A percentile compares a stretch with the other conserved stretches of the same genome.
phyloP scores from a whole-genome alignment of 441 rosid genomes.

The Omphalea diandra region DNA sequence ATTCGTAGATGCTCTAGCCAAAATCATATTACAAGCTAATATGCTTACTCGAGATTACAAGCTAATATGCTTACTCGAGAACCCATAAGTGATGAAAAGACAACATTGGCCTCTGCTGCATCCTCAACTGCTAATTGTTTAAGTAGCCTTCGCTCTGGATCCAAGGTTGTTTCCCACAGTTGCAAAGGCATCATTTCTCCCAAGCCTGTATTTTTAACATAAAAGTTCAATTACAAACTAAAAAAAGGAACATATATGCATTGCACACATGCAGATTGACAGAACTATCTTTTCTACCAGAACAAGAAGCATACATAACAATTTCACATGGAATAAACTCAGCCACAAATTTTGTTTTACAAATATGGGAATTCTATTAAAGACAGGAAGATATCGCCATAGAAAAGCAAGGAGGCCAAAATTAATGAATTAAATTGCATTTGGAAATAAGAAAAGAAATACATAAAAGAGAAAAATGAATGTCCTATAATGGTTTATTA shows the following conservation, averaged over 20 bases:
- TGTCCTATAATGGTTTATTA: not conserved
- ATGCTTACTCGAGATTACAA: not conserved
- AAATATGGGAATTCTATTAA: not conserved
- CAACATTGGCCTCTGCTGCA: slow-evolving; percentile 61
- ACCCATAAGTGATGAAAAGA: slow-evolving; percentile 85
- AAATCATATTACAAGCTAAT: not conserved
- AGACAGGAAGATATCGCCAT: not conserved
- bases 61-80: slow-evolving; percentile 49
- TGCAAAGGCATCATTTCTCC: slow-evolving; percentile 97
- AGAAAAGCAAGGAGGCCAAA: not conserved
- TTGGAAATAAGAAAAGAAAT: not conserved
- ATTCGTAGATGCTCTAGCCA: not conserved
- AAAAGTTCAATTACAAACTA: not conserved
- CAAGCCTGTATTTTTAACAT: slow-evolving; percentile 47
- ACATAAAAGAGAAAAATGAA: not conserved
- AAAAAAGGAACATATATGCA: too few species aligned
- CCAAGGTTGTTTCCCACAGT: slow-evolving; percentile 90
- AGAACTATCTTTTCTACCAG: not conserved
- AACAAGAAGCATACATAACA: not conserved
- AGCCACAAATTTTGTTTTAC: not conserved
- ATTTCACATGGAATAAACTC: not conserved
- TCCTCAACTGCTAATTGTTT: slow-evolving; percentile 76
- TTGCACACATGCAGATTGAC: not conserved
- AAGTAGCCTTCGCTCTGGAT: slow-evolving; percentile 68
- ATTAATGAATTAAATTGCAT: not conserved